phyloP scores from a whole-genome alignment of 371 early-diverging fungal species.

The Chytridium lagenaria region DNA sequence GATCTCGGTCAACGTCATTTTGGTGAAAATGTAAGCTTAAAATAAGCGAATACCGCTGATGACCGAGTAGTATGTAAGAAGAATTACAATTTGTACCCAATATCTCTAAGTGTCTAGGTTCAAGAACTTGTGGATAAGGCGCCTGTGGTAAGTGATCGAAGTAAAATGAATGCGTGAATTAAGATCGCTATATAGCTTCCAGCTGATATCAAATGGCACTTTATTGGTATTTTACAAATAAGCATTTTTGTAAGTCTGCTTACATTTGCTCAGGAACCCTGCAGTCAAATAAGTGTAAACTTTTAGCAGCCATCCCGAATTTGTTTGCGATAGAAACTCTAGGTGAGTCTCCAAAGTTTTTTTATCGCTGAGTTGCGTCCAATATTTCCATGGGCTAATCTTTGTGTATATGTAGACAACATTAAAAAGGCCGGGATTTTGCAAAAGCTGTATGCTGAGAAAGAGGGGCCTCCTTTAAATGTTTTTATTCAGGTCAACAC shows the following conservation, averaged over 20 bases:
- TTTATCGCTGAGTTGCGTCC: too few species aligned
- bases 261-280: conserved; percentile 68
- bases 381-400: neutral
- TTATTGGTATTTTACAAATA: too few species aligned
- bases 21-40: conserved; percentile 87
- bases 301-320: conserved; percentile 84
- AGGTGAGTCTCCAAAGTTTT: conserved; percentile 43
- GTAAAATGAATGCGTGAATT: neutral
- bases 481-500: conserved; percentile 96
- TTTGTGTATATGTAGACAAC: conserved; percentile 54
- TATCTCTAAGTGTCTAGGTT: conserved; percentile 57
- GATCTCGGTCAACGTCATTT: conserved; percentile 88
- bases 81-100: neutral
- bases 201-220: conserved; percentile 85
- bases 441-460: conserved; percentile 70
- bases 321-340: conserved; percentile 91
- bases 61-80: conserved; percentile 22
- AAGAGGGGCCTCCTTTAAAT: conserved; percentile 54
- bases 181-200: conserved; percentile 41
- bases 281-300: conserved; percentile 95
- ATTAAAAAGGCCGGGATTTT: conserved; percentile 80
- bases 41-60: too few species aligned
- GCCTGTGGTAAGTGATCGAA: conserved; percentile 52
- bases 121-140: conserved; percentile 95
- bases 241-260: too few species aligned